Percentiles rank a stretch among this genome's conserved stretches.
These are phyloP conservation scores for Tephrocybe sp. DNA, from an alignment of 768 basidiomycete genomes.

Conservation along the genomic window DNA sequence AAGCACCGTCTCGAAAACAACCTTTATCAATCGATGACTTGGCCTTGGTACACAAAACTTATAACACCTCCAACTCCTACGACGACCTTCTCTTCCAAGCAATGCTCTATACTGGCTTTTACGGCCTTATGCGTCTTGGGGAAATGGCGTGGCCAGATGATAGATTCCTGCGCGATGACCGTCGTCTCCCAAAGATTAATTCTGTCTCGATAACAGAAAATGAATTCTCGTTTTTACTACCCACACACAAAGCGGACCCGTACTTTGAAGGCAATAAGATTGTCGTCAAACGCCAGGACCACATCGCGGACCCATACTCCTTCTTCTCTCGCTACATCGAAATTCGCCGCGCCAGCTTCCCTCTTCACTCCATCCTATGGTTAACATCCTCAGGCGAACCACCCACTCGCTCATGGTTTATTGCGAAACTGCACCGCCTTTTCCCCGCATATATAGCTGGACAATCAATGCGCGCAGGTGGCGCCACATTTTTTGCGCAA, in stretches of 20 bases:
- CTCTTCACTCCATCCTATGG: slow-evolving; percentile 16
- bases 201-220: neutral
- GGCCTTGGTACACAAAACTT: no score
- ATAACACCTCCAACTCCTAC: neutral
- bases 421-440: slow-evolving; percentile 5
- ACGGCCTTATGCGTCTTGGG: slow-evolving; percentile 23
- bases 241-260: slow-evolving; percentile 20
- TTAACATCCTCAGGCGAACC: slow-evolving; percentile 3
- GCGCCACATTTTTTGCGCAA: slow-evolving; percentile 31
- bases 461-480: slow-evolving; percentile 37
- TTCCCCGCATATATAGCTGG: slow-evolving; percentile 23
- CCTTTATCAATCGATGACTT: no score
- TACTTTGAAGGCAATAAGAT: slow-evolving; percentile 21
- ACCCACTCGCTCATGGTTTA: slow-evolving; percentile 20
- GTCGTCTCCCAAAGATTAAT: no score
- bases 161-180: no score
- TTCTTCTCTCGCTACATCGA: slow-evolving; percentile 7
- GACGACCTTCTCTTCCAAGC: no score
- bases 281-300: slow-evolving; percentile 1
- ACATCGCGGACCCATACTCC: neutral
- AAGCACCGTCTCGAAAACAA: no score
- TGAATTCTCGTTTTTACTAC: slow-evolving; percentile 7
- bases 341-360: slow-evolving; percentile 3
- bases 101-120: slow-evolving; percentile 23
- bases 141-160: slow-evolving; percentile 17